A percentile compares a stretch with the other conserved stretches of the same genome.
These are phyloP conservation scores for Rossbeevera mucosa DNA, from an alignment of 768 basidiomycete genomes.

Conservation along the genomic window DNA sequence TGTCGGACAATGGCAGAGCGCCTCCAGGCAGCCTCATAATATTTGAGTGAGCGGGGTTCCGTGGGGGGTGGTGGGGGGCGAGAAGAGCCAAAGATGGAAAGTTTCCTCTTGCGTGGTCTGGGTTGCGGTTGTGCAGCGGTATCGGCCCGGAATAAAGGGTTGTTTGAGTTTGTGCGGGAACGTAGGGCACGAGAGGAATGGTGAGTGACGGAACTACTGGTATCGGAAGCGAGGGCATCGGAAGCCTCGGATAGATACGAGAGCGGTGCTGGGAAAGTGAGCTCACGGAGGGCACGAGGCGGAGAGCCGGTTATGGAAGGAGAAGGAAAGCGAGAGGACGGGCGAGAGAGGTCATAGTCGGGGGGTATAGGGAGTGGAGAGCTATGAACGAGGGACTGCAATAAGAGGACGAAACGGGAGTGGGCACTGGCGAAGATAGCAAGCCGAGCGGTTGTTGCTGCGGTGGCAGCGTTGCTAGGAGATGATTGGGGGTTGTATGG, in stretches of 20 bases:
- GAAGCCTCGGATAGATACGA: constrained; percentile 37
- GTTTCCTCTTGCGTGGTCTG: constrained; percentile 17
- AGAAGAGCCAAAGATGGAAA: constrained; percentile 38
- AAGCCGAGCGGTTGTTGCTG: constrained; percentile 33
- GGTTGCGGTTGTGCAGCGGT: constrained; percentile 5
- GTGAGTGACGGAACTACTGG: constrained; percentile 1
- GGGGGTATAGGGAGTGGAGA: constrained; percentile 43
- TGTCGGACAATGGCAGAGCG: constrained; percentile 22
- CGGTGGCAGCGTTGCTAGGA: constrained; percentile 25
- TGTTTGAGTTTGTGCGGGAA: constrained; percentile 4
- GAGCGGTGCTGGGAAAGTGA: constrained; percentile 73
- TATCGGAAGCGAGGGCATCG: constrained; percentile 10
- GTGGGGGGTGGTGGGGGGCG: constrained; percentile 39
- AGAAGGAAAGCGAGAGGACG: constrained; percentile 14
- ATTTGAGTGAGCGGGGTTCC: constrained; percentile 42
- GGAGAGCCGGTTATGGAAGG: constrained; percentile 18
- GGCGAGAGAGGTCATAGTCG: constrained; percentile 40
- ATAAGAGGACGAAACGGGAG: constrained; percentile 67
- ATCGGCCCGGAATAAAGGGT: constrained; percentile 23
- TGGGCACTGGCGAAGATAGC: constrained; percentile 55
- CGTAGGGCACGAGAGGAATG: constrained; percentile 7
- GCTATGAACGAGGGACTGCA: constrained; percentile 70
- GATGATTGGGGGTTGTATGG: constrained; percentile 26
- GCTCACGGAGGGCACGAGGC: constrained; percentile 43
- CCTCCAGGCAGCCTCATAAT: constrained; percentile 51